These are phyloP conservation scores for Claviceps pazoutovae DNA, from an alignment of 2,329 filamentous ascomycete species.

Conservation along the genomic window DNA sequence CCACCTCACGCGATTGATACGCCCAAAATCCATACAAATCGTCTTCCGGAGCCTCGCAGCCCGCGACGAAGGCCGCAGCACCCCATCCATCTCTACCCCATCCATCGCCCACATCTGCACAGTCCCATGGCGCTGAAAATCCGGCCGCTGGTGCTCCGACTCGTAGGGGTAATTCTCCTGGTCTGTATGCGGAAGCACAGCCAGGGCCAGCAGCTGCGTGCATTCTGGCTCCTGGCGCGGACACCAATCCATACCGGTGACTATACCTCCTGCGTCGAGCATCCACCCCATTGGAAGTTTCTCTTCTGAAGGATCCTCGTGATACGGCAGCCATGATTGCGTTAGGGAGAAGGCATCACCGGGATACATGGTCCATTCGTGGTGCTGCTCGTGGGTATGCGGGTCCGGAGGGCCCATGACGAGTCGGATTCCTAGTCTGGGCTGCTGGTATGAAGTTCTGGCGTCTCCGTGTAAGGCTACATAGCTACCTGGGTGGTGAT, in stretches of 20 bases:
- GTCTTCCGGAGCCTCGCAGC: conserved; percentile 27
- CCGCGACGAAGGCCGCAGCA: conserved; percentile 19
- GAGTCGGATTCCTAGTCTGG: conserved; percentile 16
- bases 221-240: conserved; percentile 22
- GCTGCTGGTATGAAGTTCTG: conserved; percentile 16
- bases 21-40: conserved; percentile 36
- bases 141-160: conserved; percentile 21
- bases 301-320: conserved; percentile 11
- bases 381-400: neutral
- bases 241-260: conserved; percentile 40
- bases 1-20: conserved; percentile 37
- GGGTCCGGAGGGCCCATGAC: conserved; percentile 16
- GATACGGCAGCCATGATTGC: conserved; percentile 17
- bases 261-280: conserved; percentile 39
- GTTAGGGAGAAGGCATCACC: conserved; percentile 14
- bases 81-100: conserved; percentile 9
- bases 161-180: conserved; percentile 29
- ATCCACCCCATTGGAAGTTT: conserved; percentile 33
- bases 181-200: conserved; percentile 35
- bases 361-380: conserved; percentile 16
- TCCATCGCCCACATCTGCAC: conserved; percentile 40
- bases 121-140: conserved; percentile 28
- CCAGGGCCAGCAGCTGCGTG: conserved; percentile 36
- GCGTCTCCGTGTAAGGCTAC: conserved; percentile 12
- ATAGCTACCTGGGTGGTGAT: neutral